Conservation (phyloP, 2,329 filamentous ascomycete species). For the Xylaria sp. region DNA sequence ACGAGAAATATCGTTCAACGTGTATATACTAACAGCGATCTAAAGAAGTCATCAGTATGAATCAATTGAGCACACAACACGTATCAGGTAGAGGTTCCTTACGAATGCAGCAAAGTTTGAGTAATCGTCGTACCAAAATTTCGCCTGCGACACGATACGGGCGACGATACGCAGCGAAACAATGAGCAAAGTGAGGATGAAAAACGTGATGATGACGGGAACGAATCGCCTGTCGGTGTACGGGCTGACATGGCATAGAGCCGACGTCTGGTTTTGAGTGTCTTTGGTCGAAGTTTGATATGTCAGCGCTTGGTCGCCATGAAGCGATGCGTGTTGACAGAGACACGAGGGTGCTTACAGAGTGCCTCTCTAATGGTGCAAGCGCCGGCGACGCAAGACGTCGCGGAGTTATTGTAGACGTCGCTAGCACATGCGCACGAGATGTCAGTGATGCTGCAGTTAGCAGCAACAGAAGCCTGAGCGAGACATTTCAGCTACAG, state of each 20-base stretch:
- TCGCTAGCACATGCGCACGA: slow-evolving; percentile 9
- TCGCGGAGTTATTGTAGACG: neutral
- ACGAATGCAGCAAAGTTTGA: slow-evolving; percentile 17
- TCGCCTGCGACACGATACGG: slow-evolving; percentile 2
- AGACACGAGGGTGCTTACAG: neutral
- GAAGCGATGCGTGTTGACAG: too few species aligned
- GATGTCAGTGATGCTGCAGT: slow-evolving; percentile 8
- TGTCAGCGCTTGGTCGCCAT: neutral
- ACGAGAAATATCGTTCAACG: neutral
- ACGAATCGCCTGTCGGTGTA: slow-evolving; percentile 1
- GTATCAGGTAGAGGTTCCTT: neutral
- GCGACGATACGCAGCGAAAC: slow-evolving; percentile 7
- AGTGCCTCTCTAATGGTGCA: slow-evolving; percentile 17
- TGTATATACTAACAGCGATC: neutral
- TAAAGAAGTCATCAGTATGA: neutral
- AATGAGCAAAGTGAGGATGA: slow-evolving; percentile 4
- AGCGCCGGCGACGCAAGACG: neutral
- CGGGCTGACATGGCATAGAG: slow-evolving; percentile 7
- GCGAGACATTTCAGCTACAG: slow-evolving; percentile 11
- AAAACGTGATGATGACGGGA: slow-evolving; percentile 14
- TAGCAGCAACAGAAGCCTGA: neutral
- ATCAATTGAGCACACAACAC: neutral
- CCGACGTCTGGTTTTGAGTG: slow-evolving; percentile 15
- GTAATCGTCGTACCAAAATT: slow-evolving; percentile 23
- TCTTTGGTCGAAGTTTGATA: neutral